phyloP scores from a whole-genome alignment of 345 rosid species.

The Brassica carinata region DNA sequence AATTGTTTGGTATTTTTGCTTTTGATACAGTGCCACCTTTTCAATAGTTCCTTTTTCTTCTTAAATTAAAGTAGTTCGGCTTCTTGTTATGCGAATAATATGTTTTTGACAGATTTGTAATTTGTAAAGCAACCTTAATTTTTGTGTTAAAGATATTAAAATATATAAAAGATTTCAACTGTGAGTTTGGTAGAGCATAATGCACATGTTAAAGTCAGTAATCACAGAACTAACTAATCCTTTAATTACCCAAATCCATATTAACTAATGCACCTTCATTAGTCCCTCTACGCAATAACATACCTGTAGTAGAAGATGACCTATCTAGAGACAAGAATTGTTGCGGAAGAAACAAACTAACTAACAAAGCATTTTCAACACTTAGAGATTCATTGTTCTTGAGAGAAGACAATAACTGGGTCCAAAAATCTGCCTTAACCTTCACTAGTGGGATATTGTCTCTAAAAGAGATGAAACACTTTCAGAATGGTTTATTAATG shows the following conservation, averaged over 20 bases:
- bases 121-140: not conserved
- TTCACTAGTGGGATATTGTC: not conserved
- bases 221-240: not conserved
- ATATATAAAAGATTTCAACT: not conserved
- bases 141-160: not conserved
- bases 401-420: not conserved
- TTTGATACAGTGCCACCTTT: too few species aligned
- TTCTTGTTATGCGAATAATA: not conserved
- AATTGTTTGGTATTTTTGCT: too few species aligned
- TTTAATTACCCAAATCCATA: not conserved
- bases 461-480: not conserved
- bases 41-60: not conserved
- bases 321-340: not conserved
- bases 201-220: not conserved
- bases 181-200: not conserved
- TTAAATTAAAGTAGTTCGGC: not conserved
- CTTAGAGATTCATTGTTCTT: not conserved
- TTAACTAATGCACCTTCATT: not conserved
- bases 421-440: not conserved
- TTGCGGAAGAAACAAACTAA: not conserved
- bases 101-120: not conserved
- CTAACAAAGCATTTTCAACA: not conserved
- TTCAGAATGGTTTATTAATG: not conserved
- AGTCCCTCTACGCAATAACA: not conserved
- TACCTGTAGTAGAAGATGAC: not conserved